Base-by-base conservation (phyloP, 805 yeast genomes). In the Jamesozyma gamospora region DNA sequence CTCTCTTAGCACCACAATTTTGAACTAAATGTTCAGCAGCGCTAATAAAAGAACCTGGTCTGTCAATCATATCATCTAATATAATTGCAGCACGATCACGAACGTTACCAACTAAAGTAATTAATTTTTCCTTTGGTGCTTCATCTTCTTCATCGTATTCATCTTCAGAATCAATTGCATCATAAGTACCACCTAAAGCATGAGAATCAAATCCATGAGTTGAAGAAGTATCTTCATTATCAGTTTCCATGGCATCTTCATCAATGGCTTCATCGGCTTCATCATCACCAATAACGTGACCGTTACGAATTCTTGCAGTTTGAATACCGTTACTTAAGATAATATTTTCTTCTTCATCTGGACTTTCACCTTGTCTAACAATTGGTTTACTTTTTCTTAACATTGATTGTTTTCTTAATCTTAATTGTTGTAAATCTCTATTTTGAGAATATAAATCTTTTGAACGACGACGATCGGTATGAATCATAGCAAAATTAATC, bases 401-500 rank as follows among this genome's bases (percentile, higher is more conserved):
- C 66, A 65, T 70, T 15, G 71, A 65, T 62, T 63, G 74, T 58
- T 66, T 74, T 66, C 70, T 67, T 48, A 58, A 49, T 50, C 60
- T 65, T 36, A 60, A 47, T 32, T 50, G 56, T 40, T 55, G 50
- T 41, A 63, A 47, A 41, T 58, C 63, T 44, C 58, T 63, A 39
- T 66, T 66, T 47, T 66, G 69, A 13, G 71, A 55, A 41, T 64
- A 62, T 33, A 65, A 52, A 62, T 83, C 95, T 52, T 81, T 81
- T 34, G 80, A 74, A 64, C 98, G 79, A 64, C 96, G 80, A 58
- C 97, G 77, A 65, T 92, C 99, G 16, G 98, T 92, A 60, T 92
- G 97, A 50, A 94, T 90, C 97, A 92, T 90, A 43, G 98, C 99
- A 58, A 92, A 92, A 62, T 92, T 87, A 50, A 92, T 84, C 65